Percentiles rank a stretch among this genome's conserved stretches.
These are phyloP conservation scores for Bipolaris zeicola DNA, from an alignment of 2,329 filamentous ascomycete species.

Conservation along the genomic window DNA sequence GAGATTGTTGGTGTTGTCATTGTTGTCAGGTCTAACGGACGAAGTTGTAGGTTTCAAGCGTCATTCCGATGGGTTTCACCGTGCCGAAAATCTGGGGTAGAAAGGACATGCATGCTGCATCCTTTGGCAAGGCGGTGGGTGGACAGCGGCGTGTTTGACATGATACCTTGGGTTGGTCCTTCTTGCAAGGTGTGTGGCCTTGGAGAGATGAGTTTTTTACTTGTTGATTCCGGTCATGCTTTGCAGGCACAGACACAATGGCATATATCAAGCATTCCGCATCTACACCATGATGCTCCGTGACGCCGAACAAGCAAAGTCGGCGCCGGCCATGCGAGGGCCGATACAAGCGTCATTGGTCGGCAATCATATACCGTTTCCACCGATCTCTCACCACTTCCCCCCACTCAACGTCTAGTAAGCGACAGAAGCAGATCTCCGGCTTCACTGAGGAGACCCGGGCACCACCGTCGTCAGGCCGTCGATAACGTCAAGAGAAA, in stretches of 20 bases:
- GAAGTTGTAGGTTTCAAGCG: slow-evolving; percentile 1
- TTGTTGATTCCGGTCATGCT: not conserved
- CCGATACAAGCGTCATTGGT: slow-evolving; percentile 21
- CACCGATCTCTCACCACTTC: slow-evolving; percentile 16
- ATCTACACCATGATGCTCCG: not conserved
- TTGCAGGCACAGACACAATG: not conserved
- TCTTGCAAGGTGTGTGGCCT: not conserved
- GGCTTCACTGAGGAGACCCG: slow-evolving; percentile 35
- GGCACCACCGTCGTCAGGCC: slow-evolving; percentile 14
- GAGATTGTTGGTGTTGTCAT: not conserved
- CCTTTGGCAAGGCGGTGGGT: not conserved
- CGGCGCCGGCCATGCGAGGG: not conserved
- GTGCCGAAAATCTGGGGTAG: slow-evolving; percentile 14
- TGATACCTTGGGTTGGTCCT: not conserved
- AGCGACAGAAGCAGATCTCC: slow-evolving; percentile 18
- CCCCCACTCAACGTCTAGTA: slow-evolving; percentile 17
- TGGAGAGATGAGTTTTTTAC: not conserved
- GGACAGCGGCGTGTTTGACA: not conserved
- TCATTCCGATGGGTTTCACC: slow-evolving; percentile 16
- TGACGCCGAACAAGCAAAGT: slow-evolving; percentile 2
- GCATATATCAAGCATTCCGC: slow-evolving; percentile 1
- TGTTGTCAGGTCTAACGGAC: not conserved
- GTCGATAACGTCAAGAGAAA: slow-evolving; percentile 19
- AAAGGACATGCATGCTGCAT: not conserved
- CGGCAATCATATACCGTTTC: slow-evolving; percentile 12